Evolutionary conservation across 2,329 filamentous ascomycete genomes (phyloP).

Genomic region (Xylariaceae sp.): DNA sequence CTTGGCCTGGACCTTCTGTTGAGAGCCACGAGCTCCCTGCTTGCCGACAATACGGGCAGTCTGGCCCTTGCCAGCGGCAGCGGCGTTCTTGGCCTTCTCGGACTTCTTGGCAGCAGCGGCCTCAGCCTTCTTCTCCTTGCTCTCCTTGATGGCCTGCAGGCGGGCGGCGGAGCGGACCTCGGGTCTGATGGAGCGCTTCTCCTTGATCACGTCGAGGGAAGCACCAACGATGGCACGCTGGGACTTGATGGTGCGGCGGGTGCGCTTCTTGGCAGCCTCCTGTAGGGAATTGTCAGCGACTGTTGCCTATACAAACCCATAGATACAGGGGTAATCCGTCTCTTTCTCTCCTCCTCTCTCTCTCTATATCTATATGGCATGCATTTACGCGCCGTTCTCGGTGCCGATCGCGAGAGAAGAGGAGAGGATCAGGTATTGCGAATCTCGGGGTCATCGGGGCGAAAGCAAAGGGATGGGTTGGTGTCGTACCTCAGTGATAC

Average conservation of each 20-base stretch:
- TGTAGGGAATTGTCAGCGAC: constrained; percentile 48
- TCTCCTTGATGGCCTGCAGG: constrained; percentile 85
- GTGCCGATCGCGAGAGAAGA: background rate
- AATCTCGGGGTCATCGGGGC: background rate
- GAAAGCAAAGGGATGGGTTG: background rate
- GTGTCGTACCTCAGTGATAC: constrained; percentile 94
- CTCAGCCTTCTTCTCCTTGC: constrained; percentile 96
- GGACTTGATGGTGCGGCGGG: constrained; percentile 94
- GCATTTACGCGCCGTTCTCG: background rate
- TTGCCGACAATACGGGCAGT: constrained; percentile 81
- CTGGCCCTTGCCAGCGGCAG: constrained; percentile 69
- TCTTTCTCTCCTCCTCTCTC: too few relatives aligned
- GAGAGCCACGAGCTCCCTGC: constrained; percentile 91
- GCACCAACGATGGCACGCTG: constrained; percentile 99
- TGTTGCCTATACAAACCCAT: background rate
- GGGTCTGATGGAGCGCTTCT: constrained; percentile 89
- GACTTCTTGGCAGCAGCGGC: constrained; percentile 92
- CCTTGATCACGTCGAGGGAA: constrained; percentile 99
- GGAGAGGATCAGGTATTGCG: background rate
- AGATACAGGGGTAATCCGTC: too few relatives aligned
- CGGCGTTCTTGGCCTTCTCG: constrained; percentile 94
- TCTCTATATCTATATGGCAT: too few relatives aligned
- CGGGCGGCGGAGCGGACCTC: constrained; percentile 93
- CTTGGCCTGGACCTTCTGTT: constrained; percentile 77
- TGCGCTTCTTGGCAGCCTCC: constrained; percentile 99